These are phyloP conservation scores for Musa balbisiana DNA, from an alignment of 202 grass and related monocot species.

Conservation along the genomic window DNA sequence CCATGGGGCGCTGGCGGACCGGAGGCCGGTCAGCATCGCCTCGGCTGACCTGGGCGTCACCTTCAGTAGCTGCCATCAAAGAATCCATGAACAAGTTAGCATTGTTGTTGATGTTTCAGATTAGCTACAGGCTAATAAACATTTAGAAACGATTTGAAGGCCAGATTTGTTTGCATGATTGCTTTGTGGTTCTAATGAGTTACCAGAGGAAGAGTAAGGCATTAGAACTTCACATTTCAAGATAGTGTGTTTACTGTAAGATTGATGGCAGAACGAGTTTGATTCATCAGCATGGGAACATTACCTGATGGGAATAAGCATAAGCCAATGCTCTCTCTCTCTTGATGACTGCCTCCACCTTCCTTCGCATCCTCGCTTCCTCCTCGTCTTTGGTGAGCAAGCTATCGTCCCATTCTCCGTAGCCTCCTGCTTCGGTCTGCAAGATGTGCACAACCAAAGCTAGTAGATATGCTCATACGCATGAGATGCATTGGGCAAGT, in stretches of 20 bases:
- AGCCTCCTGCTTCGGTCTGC: conserved; percentile 19
- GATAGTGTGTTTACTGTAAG: not conserved
- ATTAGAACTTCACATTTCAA: not conserved
- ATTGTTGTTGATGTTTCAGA: not conserved
- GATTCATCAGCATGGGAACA: not conserved
- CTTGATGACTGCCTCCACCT: conserved; percentile 79
- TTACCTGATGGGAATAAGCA: conserved; percentile 89
- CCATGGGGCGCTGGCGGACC: conserved; percentile 46
- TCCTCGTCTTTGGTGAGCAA: conserved; percentile 42
- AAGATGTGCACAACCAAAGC: not conserved
- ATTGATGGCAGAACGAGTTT: no score
- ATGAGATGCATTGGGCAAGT: no score
- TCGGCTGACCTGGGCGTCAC: conserved; percentile 55
- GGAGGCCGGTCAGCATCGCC: conserved; percentile 61
- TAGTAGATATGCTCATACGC: no score
- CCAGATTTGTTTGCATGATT: no score
- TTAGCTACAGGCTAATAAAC: no score
- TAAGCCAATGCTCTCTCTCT: conserved; percentile 82
- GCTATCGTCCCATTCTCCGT: conserved; percentile 59
- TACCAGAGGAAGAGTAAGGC: not conserved
- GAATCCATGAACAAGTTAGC: not conserved
- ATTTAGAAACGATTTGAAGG: no score
- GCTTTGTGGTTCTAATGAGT: not conserved
- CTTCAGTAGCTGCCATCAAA: conserved; percentile 37
- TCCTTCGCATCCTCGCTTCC: conserved; percentile 50